phyloP scores from a whole-genome alignment of 441 rosid species.

The Eutrema salsugineum region DNA sequence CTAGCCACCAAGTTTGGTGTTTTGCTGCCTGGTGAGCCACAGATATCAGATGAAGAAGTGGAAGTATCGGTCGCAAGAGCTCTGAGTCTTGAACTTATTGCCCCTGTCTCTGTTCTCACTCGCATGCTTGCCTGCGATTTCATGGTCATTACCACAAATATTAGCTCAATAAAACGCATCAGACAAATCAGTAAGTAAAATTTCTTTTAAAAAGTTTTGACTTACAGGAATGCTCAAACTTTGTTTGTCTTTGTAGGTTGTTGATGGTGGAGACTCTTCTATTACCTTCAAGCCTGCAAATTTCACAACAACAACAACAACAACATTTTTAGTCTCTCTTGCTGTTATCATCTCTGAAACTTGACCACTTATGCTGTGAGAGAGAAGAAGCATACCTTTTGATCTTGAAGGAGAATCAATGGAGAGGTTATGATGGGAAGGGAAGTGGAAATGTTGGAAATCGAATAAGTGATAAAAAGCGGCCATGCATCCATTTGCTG shows the following conservation, averaged over 20 bases:
- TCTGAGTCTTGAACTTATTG: slow-evolving; percentile 33
- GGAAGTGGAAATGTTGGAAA: slow-evolving; percentile 53
- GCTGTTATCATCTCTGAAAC: neutral
- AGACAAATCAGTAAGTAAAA: neutral
- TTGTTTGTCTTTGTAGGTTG: slow-evolving; percentile 36
- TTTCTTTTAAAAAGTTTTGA: neutral
- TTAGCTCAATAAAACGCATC: neutral
- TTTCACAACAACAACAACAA: neutral
- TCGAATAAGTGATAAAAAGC: slow-evolving; percentile 71
- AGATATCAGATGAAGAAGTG: slow-evolving; percentile 47
- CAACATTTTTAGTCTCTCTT: neutral
- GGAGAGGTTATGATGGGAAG: slow-evolving; percentile 38
- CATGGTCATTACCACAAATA: neutral
- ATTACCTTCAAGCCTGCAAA: slow-evolving; percentile 58
- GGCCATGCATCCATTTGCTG: slow-evolving; percentile 74
- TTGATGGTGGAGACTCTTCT: slow-evolving; percentile 40
- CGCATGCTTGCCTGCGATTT: slow-evolving; percentile 51
- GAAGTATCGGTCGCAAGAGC: slow-evolving; percentile 28
- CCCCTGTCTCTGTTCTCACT: slow-evolving; percentile 46
- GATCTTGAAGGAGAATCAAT: slow-evolving; percentile 27
- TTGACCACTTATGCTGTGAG: neutral
- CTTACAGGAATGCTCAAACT: slow-evolving; percentile 53
- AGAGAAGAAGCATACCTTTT: slow-evolving; percentile 20
- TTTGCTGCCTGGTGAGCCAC: slow-evolving; percentile 64
- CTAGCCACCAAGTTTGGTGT: slow-evolving; percentile 94